Conservation (phyloP, 495 filamentous ascomycete species). For the Aspergillus nanangensis region DNA sequence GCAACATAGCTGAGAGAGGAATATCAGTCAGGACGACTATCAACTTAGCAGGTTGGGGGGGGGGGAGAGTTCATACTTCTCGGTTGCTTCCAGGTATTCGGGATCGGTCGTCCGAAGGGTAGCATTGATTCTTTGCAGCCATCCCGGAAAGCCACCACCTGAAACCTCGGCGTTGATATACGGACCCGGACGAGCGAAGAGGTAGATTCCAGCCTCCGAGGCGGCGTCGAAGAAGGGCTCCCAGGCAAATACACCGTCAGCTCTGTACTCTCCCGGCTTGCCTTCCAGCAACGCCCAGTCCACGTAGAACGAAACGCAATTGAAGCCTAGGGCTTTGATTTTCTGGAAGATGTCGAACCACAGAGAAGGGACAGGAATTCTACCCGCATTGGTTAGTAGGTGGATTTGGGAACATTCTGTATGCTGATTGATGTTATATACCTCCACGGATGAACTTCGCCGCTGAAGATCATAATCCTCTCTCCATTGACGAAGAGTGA, state of each 20-base stretch:
- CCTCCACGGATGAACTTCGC: conserved; percentile 69
- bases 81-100: conserved; percentile 61
- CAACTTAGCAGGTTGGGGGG: no score
- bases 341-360: conserved; percentile 78
- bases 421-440: conserved; percentile 12
- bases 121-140: conserved; percentile 60
- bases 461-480: conserved; percentile 66
- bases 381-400: no score
- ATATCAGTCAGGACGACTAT: conserved; percentile 3
- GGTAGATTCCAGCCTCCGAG: conserved; percentile 62
- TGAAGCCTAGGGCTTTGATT: conserved; percentile 72
- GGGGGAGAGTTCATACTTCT: conserved; percentile 44
- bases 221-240: conserved; percentile 72
- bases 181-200: conserved; percentile 67
- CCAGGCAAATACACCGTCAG: conserved; percentile 64
- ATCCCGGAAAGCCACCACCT: conserved; percentile 62
- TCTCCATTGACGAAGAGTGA: conserved; percentile 70
- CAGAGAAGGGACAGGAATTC: conserved; percentile 67
- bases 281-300: conserved; percentile 82
- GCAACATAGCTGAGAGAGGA: conserved; percentile 22
- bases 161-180: conserved; percentile 66
- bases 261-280: conserved; percentile 61
- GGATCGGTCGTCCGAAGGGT: conserved; percentile 54
- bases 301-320: conserved; percentile 69
- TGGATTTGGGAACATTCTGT: conserved; percentile 5